phyloP scores from a whole-genome alignment of 78 protist species.

The Polysphondylium violaceum region DNA sequence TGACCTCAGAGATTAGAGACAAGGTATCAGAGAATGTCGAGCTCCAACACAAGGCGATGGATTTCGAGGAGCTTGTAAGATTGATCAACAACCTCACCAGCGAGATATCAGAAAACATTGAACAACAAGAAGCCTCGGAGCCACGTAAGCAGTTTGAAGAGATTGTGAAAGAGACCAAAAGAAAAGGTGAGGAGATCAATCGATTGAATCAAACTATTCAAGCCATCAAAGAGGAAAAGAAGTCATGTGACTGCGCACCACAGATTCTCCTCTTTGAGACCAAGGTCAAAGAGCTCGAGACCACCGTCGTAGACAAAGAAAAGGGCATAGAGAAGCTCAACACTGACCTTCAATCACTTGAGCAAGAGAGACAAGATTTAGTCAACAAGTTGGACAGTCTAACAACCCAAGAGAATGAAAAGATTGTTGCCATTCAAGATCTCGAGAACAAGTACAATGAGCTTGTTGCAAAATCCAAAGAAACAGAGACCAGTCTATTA shows the following conservation, averaged over 20 bases:
- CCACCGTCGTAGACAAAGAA: conserved; percentile 4
- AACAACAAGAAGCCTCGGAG: background rate
- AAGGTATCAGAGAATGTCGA: too few species aligned
- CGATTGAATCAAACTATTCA: background rate
- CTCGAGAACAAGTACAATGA: background rate
- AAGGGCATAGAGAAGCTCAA: background rate
- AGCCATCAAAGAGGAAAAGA: background rate
- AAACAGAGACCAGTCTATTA: background rate
- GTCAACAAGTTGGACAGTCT: background rate
- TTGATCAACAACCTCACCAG: background rate
- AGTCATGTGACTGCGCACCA: too few species aligned
- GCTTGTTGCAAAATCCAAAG: background rate
- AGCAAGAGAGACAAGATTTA: too few species aligned
- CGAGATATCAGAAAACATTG: background rate
- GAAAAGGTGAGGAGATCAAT: background rate
- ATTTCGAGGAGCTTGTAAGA: background rate
- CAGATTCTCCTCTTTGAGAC: too few species aligned
- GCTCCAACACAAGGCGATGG: background rate
- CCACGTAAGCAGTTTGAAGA: background rate
- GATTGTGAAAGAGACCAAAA: background rate
- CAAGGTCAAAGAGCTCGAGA: background rate
- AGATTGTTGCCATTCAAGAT: too few species aligned
- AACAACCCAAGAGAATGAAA: background rate
- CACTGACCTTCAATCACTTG: background rate
- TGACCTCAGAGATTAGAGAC: too few species aligned